Evolutionary conservation across 208 protist genomes (phyloP).

Genomic region (Trypanosoma vivax): DNA sequence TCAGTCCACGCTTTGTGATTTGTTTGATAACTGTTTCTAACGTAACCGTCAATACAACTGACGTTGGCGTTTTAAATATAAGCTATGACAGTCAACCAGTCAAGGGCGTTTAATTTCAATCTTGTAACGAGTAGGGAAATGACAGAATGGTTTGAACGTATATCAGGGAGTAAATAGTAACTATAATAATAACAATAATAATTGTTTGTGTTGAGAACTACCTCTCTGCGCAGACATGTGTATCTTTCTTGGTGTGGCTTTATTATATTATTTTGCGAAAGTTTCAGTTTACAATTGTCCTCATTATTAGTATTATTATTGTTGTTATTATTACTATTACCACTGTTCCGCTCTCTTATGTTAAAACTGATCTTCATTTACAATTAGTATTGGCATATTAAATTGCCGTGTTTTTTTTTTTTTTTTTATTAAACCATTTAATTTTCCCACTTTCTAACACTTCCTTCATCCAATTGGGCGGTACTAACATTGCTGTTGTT

Average conservation of each 20-base stretch:
- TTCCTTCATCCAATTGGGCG: too few species aligned
- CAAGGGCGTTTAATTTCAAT: not conserved
- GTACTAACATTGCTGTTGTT: not conserved
- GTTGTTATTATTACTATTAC: not conserved
- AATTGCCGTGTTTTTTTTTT: too few species aligned
- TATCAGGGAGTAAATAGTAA: too few species aligned
- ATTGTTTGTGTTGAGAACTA: too few species aligned
- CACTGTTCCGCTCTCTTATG: too few species aligned
- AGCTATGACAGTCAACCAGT: not conserved
- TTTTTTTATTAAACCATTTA: too few species aligned
- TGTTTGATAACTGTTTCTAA: slow-evolving; percentile 8
- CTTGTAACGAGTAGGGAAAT: not conserved
- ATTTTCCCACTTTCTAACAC: too few species aligned
- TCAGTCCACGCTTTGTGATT: not conserved
- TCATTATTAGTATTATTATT: not conserved
- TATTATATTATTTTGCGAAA: not conserved
- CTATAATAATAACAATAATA: too few species aligned
- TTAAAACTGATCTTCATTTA: too few species aligned
- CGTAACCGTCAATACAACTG: not conserved
- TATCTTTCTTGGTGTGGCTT: not conserved
- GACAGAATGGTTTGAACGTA: too few species aligned
- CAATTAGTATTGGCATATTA: too few species aligned
- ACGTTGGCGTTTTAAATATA: not conserved
- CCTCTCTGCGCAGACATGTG: not conserved
- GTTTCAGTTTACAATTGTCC: not conserved